Base-by-base conservation (phyloP, 164 flowering plant genomes). In the Warburgia ugandensis region DNA sequence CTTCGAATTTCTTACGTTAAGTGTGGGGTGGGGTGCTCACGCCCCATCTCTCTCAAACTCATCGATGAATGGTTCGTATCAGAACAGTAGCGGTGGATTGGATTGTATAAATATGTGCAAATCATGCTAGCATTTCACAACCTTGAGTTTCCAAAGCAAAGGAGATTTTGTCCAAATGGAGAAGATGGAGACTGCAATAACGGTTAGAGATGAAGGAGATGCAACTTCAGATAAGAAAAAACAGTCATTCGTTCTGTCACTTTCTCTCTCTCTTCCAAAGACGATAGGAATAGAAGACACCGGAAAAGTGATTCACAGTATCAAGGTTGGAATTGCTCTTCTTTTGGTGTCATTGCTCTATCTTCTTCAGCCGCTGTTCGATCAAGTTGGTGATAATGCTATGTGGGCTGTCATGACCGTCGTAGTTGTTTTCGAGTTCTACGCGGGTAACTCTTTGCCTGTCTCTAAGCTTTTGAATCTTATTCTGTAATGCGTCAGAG, bases 391-490 rank as follows among this genome's bases (percentile, higher is more conserved):
- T 4, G 88, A 82, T 14, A 84, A 80, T 63, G 86, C 89, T 26
- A 79, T 90, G 78, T 90, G 97, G 97, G 97, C 95, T 40, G 70
- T 86, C 63, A 90, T 90, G 88, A 86, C 97, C 5, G 95, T 90
- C 13, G 86, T 82, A 1, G 94, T 89, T 36, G 52, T 81, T 48
- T 86, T 83, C 48, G 97, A 90, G 71, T 80, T 74, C 68, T 69
- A 5, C 6, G 88, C 90, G 73, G 97, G 95, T 89, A 33, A 45
- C 29, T 13, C 27, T 2, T 2, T 22, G 22, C 19, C 6, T 0
- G 10, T 6, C 14, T 45, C 3, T 9, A 1, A 11, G 14, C 0
- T 1, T 4, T 4, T 20, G 13, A 22, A 6, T 10, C 16, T 43
- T 39, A 4, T 41, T 2, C 22, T 41, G 23, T 10, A 2, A 41